phyloP scores from a whole-genome alignment of 768 basidiomycete species.

The Naganishia vaughanmartiniae region DNA sequence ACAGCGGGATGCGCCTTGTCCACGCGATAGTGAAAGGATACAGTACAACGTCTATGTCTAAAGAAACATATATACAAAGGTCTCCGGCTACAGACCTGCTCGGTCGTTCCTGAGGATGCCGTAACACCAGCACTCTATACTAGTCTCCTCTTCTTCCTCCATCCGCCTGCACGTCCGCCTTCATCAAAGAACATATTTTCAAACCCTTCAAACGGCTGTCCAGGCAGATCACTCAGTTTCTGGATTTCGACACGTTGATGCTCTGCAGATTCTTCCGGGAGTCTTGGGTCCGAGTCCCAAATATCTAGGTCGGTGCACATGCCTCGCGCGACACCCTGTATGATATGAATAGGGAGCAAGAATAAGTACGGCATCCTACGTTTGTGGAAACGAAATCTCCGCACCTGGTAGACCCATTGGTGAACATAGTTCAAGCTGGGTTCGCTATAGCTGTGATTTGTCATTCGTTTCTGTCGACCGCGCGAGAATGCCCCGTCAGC shows the following conservation, averaged over 20 bases:
- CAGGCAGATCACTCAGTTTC: constrained; percentile 36
- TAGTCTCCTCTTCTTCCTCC: constrained; percentile 31
- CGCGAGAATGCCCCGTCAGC: not conserved
- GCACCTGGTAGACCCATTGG: constrained; percentile 40
- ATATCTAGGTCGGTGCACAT: constrained; percentile 49
- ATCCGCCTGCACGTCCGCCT: constrained; percentile 47
- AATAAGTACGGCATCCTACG: not conserved
- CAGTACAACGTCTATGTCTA: not conserved
- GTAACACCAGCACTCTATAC: not conserved
- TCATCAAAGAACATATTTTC: constrained; percentile 42
- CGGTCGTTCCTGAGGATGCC: not conserved
- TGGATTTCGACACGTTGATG: constrained; percentile 29
- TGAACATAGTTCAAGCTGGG: constrained; percentile 44
- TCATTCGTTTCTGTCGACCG: constrained; percentile 39
- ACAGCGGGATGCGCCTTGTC: not conserved
- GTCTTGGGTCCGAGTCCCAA: constrained; percentile 27
- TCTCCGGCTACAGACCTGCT: not conserved
- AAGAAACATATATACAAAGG: not conserved
- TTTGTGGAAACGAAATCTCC: not conserved
- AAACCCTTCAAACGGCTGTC: constrained; percentile 42
- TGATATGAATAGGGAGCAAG: not conserved
- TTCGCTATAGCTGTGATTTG: constrained; percentile 34
- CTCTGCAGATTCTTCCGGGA: constrained; percentile 30
- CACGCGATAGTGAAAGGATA: not conserved
- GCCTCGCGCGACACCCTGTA: constrained; percentile 35